phyloP scores from a whole-genome alignment of 805 yeast species.

The Starmerella floricola region DNA sequence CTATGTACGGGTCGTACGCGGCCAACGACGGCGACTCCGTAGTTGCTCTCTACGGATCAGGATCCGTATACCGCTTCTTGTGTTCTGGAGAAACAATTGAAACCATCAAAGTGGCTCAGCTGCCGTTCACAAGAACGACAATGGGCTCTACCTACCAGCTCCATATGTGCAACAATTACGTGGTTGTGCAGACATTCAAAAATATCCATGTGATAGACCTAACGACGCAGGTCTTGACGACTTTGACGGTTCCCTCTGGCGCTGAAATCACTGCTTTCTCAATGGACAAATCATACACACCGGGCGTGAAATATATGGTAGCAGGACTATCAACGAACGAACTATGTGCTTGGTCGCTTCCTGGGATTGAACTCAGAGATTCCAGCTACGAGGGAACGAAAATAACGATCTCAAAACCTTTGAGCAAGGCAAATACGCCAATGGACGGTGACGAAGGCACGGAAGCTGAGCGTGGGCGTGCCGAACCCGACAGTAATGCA shows the following conservation, averaged over 20 bases:
- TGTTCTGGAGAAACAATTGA: not conserved
- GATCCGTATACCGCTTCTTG: conserved; percentile 4
- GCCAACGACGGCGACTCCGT: conserved; percentile 11
- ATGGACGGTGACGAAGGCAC: not conserved
- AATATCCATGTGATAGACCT: conserved; percentile 9
- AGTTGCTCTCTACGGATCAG: conserved; percentile 9
- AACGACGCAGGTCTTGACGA: not conserved
- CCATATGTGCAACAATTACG: conserved; percentile 9
- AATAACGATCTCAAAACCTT: too few species aligned
- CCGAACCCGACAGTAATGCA: too few species aligned
- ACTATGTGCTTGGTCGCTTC: conserved; percentile 13
- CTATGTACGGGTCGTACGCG: conserved; percentile 11
- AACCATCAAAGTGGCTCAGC: not conserved
- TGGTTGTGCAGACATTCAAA: conserved; percentile 4
- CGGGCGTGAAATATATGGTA: conserved; percentile 9
- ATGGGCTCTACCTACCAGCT: conserved; percentile 4
- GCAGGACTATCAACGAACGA: conserved; percentile 10
- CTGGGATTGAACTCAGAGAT: not conserved
- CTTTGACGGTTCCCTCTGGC: conserved; percentile 3
- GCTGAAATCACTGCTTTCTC: conserved; percentile 11
- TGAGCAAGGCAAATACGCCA: too few species aligned
- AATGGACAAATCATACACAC: conserved; percentile 11
- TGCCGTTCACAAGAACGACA: conserved; percentile 1
- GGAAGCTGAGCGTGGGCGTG: not conserved
- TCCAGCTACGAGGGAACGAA: not conserved